A percentile compares a stretch with the other conserved stretches of the same genome.
Conservation (phyloP, 768 basidiomycete species). For the Chalciporus sphaerocephalus region DNA sequence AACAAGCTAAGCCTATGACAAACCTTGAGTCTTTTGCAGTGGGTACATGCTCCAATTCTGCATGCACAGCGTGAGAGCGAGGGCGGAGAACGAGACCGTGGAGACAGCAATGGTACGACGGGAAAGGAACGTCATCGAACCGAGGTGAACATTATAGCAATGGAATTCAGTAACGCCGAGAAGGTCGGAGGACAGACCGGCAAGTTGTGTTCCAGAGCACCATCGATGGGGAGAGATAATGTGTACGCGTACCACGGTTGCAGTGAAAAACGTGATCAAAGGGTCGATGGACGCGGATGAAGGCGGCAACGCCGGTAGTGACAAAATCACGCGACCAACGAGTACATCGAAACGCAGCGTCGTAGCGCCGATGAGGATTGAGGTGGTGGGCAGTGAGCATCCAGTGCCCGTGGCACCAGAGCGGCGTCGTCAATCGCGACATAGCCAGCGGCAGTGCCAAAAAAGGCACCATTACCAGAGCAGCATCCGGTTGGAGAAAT, state of each 20-base stretch:
- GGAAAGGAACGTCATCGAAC: conserved; percentile 13
- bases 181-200: conserved; percentile 1
- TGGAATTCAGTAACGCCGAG: conserved; percentile 1
- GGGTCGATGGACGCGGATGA: not conserved
- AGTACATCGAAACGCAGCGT: conserved; percentile 3
- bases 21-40: conserved; percentile 88
- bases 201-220: conserved; percentile 1
- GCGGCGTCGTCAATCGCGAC: not conserved
- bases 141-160: conserved; percentile 1
- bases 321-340: conserved; percentile 12
- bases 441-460: conserved; percentile 18
- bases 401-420: not conserved
- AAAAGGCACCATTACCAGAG: not conserved
- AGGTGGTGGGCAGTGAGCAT: not conserved
- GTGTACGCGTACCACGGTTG: conserved; percentile 1
- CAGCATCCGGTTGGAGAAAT: conserved; percentile 7
- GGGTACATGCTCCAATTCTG: conserved; percentile 78
- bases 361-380: conserved; percentile 5
- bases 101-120: conserved; percentile 5
- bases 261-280: not conserved
- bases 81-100: conserved; percentile 7
- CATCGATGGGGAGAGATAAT: not conserved
- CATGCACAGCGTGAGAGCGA: conserved; percentile 5
- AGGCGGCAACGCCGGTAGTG: conserved; percentile 2
- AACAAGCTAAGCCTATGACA: conserved; percentile 22